Base-by-base conservation (phyloP, 2,329 filamentous ascomycete genomes). In the Penicillium hordei region DNA sequence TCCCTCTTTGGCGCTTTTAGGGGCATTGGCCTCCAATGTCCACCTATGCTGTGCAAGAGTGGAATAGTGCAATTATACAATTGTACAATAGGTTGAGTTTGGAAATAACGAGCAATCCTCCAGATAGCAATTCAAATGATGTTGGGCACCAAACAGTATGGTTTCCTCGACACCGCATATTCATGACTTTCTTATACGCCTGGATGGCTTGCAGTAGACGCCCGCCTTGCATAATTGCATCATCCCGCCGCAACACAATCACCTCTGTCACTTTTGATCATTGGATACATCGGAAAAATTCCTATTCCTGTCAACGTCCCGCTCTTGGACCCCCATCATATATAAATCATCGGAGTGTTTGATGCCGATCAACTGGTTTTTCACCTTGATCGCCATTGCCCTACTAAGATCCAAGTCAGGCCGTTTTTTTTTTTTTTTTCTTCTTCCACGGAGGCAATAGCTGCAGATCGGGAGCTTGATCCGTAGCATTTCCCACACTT, bases 191-290 rank as follows among this genome's bases (percentile, higher is more conserved):
- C 52, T 42, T 49, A 50, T 58, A 44, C 39, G 50, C 34, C 49
- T 50, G 52, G 36, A 59, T 57, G 53, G 63, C 63, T 61, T 64
- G 63, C 61, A 61, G 61, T 52, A 62, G 49, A 53, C 39, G 40
- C 40, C 52, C 55, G 49, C 57, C 57, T 61, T 65, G 60, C 63
- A 61, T 52, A 39, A 63, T 65, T 63, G 62, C 62, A 65, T 63
- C 60, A 64, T 65, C 57, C 62, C 60, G 46, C 39, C 13, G 54
- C 38, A 44, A 34, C 17, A 51, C 23, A 38, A 38, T 52, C 46
- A 44, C 33, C 29, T 48, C 36, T 45, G 27, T 45, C 53, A 49
- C 17, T 48, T 52, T 49, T 27, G 23, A n/a, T 62, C 43, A 55
- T 64, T 59, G 45, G 55, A 57, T 34, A 55, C 36, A 29, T 51